A percentile compares a stretch with the other conserved stretches of the same genome.
Conservation (phyloP, 345 rosid species). For the Salix suchowensis region DNA sequence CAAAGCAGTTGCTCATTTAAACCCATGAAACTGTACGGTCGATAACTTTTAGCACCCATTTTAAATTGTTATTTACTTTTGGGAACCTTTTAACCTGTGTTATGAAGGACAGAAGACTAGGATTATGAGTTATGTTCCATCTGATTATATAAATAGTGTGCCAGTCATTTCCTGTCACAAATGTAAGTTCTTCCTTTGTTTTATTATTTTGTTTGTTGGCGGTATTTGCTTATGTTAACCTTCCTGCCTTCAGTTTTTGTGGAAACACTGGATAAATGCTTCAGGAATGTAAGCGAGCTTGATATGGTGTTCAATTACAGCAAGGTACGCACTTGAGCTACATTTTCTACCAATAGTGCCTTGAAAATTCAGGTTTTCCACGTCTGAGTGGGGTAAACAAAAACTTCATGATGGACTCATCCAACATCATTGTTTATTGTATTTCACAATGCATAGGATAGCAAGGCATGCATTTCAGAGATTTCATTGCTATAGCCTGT, state of each 20-base stretch:
- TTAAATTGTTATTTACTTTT: neutral
- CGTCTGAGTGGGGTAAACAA: neutral
- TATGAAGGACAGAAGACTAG: neutral
- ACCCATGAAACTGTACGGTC: neutral
- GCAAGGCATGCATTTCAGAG: neutral
- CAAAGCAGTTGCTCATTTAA: neutral
- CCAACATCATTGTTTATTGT: neutral
- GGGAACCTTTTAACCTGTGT: neutral
- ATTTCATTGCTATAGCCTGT: neutral
- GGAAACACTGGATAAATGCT: slow-evolving; percentile 96
- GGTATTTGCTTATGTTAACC: slow-evolving; percentile 17
- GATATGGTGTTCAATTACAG: slow-evolving; percentile 80
- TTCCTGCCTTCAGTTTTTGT: slow-evolving; percentile 67
- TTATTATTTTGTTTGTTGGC: neutral
- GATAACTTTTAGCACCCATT: neutral
- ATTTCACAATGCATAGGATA: neutral
- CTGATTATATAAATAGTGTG: neutral
- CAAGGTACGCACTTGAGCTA: slow-evolving; percentile 47
- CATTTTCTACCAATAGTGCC: neutral
- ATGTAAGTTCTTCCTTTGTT: neutral
- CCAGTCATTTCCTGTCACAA: neutral
- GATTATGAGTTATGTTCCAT: neutral
- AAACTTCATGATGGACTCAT: neutral
- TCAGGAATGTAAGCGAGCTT: slow-evolving; percentile 90
- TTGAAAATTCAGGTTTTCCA: neutral